Conservation (phyloP, 208 protist genomes). For the Trypanosoma avium region DNA sequence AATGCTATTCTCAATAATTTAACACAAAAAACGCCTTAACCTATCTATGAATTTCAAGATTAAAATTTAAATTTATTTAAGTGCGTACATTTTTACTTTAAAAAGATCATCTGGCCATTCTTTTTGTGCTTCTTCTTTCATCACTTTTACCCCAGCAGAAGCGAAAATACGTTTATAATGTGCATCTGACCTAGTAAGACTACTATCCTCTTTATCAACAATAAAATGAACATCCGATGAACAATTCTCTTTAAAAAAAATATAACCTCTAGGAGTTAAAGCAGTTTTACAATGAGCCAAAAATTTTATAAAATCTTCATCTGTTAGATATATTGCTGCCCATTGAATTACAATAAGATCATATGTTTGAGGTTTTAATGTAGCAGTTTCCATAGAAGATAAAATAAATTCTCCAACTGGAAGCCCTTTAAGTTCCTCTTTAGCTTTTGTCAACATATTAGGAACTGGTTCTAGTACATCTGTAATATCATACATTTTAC, state of each 20-base stretch:
- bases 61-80: constrained; percentile 38
- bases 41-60: background rate
- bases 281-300: constrained; percentile 69
- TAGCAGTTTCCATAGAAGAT: constrained; percentile 76
- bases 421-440: constrained; percentile 69
- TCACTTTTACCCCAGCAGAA: constrained; percentile 57
- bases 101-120: constrained; percentile 81
- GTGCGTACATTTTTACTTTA: constrained; percentile 89
- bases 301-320: constrained; percentile 90
- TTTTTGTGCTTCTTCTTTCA: constrained; percentile 65
- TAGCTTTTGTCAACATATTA: constrained; percentile 86
- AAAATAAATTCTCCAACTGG: constrained; percentile 77
- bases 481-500: constrained; percentile 57
- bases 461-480: constrained; percentile 88
- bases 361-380: constrained; percentile 68
- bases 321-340: constrained; percentile 92
- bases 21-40: background rate
- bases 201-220: constrained; percentile 90
- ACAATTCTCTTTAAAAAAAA: constrained; percentile 94
- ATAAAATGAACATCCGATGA: constrained; percentile 51
- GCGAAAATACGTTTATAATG: constrained; percentile 88
- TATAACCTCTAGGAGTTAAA: constrained; percentile 76
- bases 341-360: constrained; percentile 93
- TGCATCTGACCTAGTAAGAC: constrained; percentile 80
- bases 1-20: no score